A percentile compares a stretch with the other conserved stretches of the same genome.
Evolutionary conservation across 2,329 filamentous ascomycete genomes (phyloP).

Genomic region (Fusarium xyrophilum): DNA sequence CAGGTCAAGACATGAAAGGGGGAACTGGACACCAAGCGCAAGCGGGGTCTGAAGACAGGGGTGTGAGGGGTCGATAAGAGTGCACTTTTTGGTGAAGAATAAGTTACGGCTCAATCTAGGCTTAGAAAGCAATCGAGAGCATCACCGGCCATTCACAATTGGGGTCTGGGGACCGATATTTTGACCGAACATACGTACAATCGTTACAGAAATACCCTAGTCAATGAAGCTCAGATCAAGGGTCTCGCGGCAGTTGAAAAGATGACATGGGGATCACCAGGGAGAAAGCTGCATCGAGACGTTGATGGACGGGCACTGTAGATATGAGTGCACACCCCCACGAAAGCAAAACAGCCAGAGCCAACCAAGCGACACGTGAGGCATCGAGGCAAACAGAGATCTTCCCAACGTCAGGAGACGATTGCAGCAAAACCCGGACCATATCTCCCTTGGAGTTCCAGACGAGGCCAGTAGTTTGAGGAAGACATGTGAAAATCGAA

Average conservation of each 20-base stretch:
- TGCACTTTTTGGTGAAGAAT: not conserved
- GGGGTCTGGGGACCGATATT: no score
- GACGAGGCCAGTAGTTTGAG: not conserved
- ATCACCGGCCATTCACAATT: not conserved
- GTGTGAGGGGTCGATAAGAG: not conserved
- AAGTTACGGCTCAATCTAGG: not conserved
- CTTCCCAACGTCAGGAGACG: not conserved
- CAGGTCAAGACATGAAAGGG: not conserved
- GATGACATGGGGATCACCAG: fast-evolving
- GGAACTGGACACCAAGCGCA: not conserved
- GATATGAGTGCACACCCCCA: not conserved
- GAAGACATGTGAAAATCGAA: not conserved
- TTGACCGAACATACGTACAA: not conserved
- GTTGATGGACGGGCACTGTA: not conserved
- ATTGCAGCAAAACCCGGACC: not conserved
- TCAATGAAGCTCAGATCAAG: not conserved
- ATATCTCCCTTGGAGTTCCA: not conserved
- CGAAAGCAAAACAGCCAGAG: not conserved
- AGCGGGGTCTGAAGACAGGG: not conserved
- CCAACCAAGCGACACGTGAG: not conserved
- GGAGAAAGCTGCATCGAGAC: not conserved
- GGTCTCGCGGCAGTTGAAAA: not conserved
- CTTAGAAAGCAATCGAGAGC: not conserved
- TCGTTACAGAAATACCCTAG: not conserved
- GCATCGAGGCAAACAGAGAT: not conserved